These are phyloP conservation scores for Termitomyces sp. DNA, from an alignment of 768 basidiomycete species.

Conservation along the genomic window DNA sequence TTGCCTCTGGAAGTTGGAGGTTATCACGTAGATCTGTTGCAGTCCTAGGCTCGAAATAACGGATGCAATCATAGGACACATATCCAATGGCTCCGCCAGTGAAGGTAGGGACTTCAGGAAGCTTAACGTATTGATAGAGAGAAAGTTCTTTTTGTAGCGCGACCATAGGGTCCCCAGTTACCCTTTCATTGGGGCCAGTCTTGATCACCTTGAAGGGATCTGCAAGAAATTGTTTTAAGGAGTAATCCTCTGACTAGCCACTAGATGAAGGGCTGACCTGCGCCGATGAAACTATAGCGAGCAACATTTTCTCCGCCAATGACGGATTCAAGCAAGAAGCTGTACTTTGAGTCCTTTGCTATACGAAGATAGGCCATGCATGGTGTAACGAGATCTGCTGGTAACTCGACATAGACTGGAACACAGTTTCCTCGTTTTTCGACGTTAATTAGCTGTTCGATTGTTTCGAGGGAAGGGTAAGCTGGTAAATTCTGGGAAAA, in stretches of 20 bases:
- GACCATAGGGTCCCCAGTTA: slow-evolving; percentile 81
- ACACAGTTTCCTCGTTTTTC: slow-evolving; percentile 90
- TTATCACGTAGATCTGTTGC: slow-evolving; percentile 68
- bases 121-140: slow-evolving; percentile 83
- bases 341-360: slow-evolving; percentile 88
- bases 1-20: slow-evolving; percentile 86
- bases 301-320: slow-evolving; percentile 86
- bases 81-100: slow-evolving; percentile 98
- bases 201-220: slow-evolving; percentile 92
- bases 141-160: slow-evolving; percentile 82
- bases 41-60: slow-evolving; percentile 95
- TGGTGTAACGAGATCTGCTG: slow-evolving; percentile 95
- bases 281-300: slow-evolving; percentile 94
- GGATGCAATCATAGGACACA: slow-evolving; percentile 94
- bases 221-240: slow-evolving; percentile 21
- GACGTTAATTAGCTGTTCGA: slow-evolving; percentile 71
- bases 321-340: slow-evolving; percentile 92
- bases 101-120: slow-evolving; percentile 90
- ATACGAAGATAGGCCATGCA: slow-evolving; percentile 94
- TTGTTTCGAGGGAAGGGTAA: slow-evolving; percentile 63
- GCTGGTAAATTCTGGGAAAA: slow-evolving; percentile 54
- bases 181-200: slow-evolving; percentile 79
- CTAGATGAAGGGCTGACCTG: slow-evolving; percentile 48
- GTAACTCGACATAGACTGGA: slow-evolving; percentile 87
- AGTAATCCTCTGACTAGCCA: background rate